These are phyloP conservation scores for Fraxinus floribunda DNA, from an alignment of 305 asterid genomes.

Conservation along the genomic window DNA sequence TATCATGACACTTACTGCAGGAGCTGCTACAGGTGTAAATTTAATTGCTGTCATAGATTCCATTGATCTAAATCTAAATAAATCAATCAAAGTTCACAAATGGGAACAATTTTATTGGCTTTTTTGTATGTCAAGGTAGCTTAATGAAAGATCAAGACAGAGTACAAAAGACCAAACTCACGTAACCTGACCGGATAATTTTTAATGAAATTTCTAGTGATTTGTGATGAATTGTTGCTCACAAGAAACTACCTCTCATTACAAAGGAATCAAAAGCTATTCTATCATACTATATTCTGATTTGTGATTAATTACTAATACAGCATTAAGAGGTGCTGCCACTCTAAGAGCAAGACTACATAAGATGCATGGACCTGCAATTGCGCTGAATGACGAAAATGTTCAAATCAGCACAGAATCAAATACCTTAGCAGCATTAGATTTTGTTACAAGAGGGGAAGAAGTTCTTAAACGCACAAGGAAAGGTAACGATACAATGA, in stretches of 20 bases:
- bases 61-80: constrained; percentile 4
- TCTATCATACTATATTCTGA: neutral
- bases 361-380: constrained; percentile 48
- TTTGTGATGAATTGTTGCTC: neutral
- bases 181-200: neutral
- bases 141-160: neutral
- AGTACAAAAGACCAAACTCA: neutral
- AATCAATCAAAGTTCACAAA: neutral
- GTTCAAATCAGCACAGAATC: constrained; percentile 49
- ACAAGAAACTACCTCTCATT: neutral
- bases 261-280: neutral
- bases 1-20: constrained; percentile 88
- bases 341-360: constrained; percentile 65
- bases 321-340: constrained; percentile 83
- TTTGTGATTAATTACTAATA: constrained; percentile 4
- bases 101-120: neutral
- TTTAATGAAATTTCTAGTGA: neutral
- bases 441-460: constrained; percentile 63
- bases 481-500: constrained; percentile 48
- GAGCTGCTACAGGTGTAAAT: constrained; percentile 78
- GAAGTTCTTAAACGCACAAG: constrained; percentile 85
- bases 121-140: neutral
- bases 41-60: neutral
- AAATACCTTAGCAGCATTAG: constrained; percentile 40
- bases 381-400: constrained; percentile 49